Percentiles rank a stretch among this genome's conserved stretches.
phyloP scores from a whole-genome alignment of 2,329 filamentous ascomycete species.

The Beauveria brongniartii region DNA sequence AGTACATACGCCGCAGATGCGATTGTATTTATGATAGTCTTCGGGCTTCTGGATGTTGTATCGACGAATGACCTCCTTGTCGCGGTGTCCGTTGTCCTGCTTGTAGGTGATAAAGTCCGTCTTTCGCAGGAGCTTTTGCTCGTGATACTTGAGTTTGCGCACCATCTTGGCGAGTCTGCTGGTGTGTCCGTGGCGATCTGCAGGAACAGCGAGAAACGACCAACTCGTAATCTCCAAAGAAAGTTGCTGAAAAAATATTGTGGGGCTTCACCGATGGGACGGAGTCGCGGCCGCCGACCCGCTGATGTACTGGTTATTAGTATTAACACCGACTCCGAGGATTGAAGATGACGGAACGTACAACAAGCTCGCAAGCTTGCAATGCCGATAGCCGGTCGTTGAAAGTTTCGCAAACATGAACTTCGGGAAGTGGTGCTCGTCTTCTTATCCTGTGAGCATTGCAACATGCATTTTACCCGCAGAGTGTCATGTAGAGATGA shows the following conservation, averaged over 20 bases:
- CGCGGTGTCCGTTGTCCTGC: constrained; percentile 78
- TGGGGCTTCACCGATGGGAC: constrained; percentile 2
- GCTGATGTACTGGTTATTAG: background rate
- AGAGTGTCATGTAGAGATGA: too few species aligned
- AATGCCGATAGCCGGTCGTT: too few species aligned
- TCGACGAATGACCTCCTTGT: constrained; percentile 67
- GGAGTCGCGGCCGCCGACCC: constrained; percentile 5
- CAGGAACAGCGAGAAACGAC: background rate
- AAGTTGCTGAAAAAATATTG: constrained; percentile 7
- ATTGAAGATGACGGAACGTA: background rate
- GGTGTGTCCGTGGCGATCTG: background rate
- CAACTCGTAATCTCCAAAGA: background rate
- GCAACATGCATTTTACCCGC: too few species aligned
- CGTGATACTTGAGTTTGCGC: constrained; percentile 91
- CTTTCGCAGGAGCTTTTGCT: constrained; percentile 87
- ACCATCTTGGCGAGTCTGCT: constrained; percentile 56
- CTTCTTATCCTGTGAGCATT: too few species aligned
- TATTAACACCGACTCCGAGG: too few species aligned
- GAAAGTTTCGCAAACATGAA: too few species aligned
- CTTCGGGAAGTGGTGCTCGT: too few species aligned
- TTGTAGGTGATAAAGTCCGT: constrained; percentile 96
- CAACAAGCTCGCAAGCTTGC: background rate
- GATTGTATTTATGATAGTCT: constrained; percentile 66
- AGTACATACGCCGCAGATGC: constrained; percentile 56
- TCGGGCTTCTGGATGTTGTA: constrained; percentile 88